Conservation (phyloP, 148 eudicot genomes). For the Chenopodium formosanum region DNA sequence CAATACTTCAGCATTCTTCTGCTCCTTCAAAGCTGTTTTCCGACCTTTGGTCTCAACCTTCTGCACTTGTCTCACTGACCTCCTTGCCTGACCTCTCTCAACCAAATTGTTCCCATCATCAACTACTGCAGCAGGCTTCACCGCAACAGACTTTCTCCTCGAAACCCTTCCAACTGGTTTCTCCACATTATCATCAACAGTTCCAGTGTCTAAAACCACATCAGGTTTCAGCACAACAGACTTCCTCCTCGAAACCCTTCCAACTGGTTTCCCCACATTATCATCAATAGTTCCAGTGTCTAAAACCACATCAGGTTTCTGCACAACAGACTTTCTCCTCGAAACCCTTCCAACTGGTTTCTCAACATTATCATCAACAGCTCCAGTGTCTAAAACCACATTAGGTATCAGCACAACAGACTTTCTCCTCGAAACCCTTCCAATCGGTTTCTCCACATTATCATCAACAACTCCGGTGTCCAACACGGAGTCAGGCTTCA, state of each 20-base stretch:
- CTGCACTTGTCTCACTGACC: slow-evolving; percentile 11
- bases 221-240: too few relatives aligned
- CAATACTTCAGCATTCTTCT: not conserved
- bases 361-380: not conserved
- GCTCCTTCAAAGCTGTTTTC: not conserved
- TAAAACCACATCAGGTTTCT: not conserved
- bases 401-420: not conserved
- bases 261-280: not conserved
- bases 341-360: too few relatives aligned
- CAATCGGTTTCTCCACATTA: too few relatives aligned
- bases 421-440: too few relatives aligned
- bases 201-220: not conserved
- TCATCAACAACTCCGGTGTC: not conserved
- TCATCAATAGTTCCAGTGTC: not conserved
- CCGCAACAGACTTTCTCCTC: too few relatives aligned
- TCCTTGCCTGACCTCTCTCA: slow-evolving; percentile 3
- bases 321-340: too few relatives aligned
- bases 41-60: not conserved
- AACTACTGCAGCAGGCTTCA: too few relatives aligned
- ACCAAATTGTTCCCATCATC: not conserved
- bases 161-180: not conserved
- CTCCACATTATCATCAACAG: not conserved
- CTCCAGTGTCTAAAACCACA: not conserved
- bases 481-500: not conserved
- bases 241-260: too few relatives aligned